phyloP scores from a whole-genome alignment of 352 stramenopile genomes.

The Peronospora destructor region DNA sequence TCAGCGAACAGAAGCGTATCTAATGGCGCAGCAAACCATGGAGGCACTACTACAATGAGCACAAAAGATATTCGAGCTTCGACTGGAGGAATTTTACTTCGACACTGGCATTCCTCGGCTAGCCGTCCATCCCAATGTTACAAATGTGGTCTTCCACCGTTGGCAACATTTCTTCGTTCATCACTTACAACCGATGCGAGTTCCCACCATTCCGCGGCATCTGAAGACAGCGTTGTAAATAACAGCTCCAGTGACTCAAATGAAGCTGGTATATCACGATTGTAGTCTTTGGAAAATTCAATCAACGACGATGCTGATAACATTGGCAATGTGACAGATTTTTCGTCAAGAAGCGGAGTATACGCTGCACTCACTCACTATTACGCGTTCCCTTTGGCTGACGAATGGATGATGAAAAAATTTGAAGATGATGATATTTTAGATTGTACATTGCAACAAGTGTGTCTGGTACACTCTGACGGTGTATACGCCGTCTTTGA shows the following conservation, averaged over 20 bases:
- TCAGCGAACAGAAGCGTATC: neutral
- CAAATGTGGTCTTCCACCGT: constrained; percentile 22
- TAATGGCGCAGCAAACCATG: neutral
- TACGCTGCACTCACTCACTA: constrained; percentile 35
- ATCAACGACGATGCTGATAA: neutral
- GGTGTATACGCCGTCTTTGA: constrained; percentile 47
- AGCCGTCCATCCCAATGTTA: constrained; percentile 20
- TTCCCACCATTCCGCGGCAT: neutral
- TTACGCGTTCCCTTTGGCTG: constrained; percentile 37
- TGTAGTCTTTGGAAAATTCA: neutral
- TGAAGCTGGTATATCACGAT: neutral
- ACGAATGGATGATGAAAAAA: constrained; percentile 14
- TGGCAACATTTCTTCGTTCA: constrained; percentile 21
- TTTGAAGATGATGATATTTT: constrained; percentile 1
- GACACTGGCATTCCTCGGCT: constrained; percentile 47
- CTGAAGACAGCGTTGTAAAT: neutral
- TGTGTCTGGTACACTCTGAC: constrained; percentile 46
- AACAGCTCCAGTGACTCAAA: neutral
- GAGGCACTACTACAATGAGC: constrained; percentile 5
- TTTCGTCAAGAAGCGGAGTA: constrained; percentile 17
- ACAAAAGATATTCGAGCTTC: constrained; percentile 21
- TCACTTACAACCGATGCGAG: neutral
- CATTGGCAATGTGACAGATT: constrained; percentile 9
- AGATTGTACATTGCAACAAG: constrained; percentile 22
- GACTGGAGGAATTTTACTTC: constrained; percentile 48